These are phyloP conservation scores for Lagenidium giganteum DNA, from an alignment of 352 stramenopile species.

Conservation along the genomic window DNA sequence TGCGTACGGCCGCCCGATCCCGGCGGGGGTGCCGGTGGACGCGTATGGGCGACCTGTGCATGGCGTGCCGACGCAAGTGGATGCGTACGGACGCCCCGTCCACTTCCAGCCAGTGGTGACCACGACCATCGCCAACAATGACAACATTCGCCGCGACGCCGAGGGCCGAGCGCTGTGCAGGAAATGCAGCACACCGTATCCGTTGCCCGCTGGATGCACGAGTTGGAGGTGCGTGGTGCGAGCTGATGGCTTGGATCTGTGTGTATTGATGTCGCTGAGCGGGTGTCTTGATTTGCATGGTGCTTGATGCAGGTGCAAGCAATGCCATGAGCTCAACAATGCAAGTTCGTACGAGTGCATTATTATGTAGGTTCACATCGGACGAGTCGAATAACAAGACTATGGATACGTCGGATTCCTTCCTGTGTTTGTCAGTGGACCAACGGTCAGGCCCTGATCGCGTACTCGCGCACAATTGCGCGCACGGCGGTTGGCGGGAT, in stretches of 20 bases:
- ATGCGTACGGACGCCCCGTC: too few species aligned
- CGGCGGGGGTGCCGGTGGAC: conserved; percentile 28
- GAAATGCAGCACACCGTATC: conserved; percentile 66
- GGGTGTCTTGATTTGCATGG: too few species aligned
- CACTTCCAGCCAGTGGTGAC: too few species aligned
- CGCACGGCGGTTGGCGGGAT: conserved; percentile 97
- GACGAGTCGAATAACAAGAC: too few species aligned
- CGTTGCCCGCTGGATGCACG: conserved; percentile 55
- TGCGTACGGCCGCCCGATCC: conserved; percentile 39
- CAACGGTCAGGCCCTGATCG: too few species aligned
- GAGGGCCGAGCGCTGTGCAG: conserved; percentile 69
- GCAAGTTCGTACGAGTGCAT: conserved; percentile 76
- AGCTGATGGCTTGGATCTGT: too few species aligned
- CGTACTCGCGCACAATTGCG: conserved; percentile 94
- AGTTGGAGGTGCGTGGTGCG: conserved; percentile 63
- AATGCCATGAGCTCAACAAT: conserved; percentile 75
- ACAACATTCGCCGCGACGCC: conserved; percentile 56
- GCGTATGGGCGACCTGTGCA: too few species aligned
- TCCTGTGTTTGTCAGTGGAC: too few species aligned
- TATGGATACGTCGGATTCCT: too few species aligned
- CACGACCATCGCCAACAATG: conserved; percentile 51
- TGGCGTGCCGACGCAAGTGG: too few species aligned
- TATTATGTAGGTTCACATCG: too few species aligned
- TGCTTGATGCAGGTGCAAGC: conserved; percentile 53
- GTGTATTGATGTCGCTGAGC: too few species aligned